phyloP scores from a whole-genome alignment of 2,329 filamentous ascomycete species.

The Cytospora piceae region DNA sequence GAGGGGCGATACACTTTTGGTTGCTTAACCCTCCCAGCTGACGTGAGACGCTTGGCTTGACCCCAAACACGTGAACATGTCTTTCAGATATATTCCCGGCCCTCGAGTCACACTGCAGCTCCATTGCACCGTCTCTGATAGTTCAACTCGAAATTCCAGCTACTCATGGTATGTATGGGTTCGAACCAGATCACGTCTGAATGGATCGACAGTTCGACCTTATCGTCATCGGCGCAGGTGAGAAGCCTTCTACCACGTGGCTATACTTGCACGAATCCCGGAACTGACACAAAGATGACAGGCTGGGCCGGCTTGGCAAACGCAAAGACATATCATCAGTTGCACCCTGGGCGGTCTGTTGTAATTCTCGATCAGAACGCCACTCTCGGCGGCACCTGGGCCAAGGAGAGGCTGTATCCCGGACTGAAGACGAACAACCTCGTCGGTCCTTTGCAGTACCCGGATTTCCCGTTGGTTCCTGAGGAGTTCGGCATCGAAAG shows the following conservation, averaged over 20 bases:
- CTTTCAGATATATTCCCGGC: no score
- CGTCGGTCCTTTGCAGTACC: constrained; percentile 72
- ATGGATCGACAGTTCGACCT: constrained; percentile 33
- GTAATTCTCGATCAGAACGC: constrained; percentile 60
- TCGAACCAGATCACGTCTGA: background rate
- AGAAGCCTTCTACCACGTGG: constrained; percentile 25
- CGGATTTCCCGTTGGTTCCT: constrained; percentile 71
- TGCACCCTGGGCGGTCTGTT: constrained; percentile 61
- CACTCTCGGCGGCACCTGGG: constrained; percentile 72
- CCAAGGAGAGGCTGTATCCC: constrained; percentile 66
- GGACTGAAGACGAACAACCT: constrained; percentile 76
- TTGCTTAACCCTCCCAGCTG: no score
- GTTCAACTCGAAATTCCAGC: background rate
- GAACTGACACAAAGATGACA: constrained; percentile 24
- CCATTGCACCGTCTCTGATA: background rate
- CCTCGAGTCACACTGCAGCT: background rate
- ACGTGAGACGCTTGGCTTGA: background rate
- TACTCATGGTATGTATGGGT: no score
- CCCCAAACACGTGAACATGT: no score
- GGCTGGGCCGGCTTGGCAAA: constrained; percentile 61
- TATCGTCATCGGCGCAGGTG: constrained; percentile 45
- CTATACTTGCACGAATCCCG: background rate
- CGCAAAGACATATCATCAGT: constrained; percentile 63
- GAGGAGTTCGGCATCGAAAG: constrained; percentile 53
- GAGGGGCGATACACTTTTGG: background rate